These are phyloP conservation scores for Aspergillus funiculosus DNA, from an alignment of 495 filamentous ascomycete species.

Conservation along the genomic window DNA sequence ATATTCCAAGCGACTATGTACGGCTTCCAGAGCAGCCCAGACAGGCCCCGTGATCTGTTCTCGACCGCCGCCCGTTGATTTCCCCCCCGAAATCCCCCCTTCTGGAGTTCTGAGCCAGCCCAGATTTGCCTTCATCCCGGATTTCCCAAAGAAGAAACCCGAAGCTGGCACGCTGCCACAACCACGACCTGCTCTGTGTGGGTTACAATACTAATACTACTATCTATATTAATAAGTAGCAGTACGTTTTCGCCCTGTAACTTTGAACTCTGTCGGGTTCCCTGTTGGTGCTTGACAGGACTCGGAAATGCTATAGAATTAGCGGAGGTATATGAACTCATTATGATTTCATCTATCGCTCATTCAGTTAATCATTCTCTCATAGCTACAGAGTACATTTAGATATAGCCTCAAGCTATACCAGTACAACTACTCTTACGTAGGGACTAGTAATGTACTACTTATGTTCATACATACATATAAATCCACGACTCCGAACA, in stretches of 20 bases:
- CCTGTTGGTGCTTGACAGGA: not conserved
- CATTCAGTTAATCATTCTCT: not conserved
- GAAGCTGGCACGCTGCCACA: not conserved
- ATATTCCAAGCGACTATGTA: slow-evolving; percentile 6
- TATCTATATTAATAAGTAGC: too few species aligned
- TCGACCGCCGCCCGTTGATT: slow-evolving; percentile 1
- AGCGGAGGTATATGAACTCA: too few species aligned
- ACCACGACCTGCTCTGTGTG: not conserved
- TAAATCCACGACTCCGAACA: too few species aligned
- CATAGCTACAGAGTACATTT: too few species aligned
- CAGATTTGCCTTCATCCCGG: not conserved
- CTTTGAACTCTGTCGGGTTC: not conserved
- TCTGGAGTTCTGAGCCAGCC: not conserved
- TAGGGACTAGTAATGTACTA: not conserved
- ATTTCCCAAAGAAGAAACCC: slow-evolving; percentile 8
- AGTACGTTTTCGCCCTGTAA: not conserved
- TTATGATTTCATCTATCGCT: not conserved
- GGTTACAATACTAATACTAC: not conserved
- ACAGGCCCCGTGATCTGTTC: slow-evolving; percentile 10
- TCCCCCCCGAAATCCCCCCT: not conserved
- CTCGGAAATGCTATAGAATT: too few species aligned
- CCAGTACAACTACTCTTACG: too few species aligned
- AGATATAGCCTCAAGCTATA: too few species aligned
- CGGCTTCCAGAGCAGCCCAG: slow-evolving; percentile 14
- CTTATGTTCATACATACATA: not conserved